Evolutionary conservation across 441 rosid species (phyloP).

Genomic region (Croton laevigatus): DNA sequence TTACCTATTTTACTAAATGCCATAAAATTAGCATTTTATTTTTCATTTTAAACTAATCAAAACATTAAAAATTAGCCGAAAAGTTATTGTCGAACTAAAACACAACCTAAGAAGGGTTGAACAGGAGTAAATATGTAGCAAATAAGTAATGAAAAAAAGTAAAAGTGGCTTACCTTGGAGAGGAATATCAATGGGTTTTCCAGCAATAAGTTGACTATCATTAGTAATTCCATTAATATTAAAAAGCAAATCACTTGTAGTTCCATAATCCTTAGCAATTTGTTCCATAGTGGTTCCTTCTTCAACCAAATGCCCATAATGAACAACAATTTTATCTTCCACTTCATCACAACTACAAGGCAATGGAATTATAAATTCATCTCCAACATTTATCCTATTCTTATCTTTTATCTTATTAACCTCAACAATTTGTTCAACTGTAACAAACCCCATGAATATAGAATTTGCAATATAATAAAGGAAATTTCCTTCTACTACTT

Average conservation of each 20-base stretch:
- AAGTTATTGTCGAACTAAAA: too few species aligned
- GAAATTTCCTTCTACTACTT: constrained; percentile 14
- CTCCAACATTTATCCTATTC: constrained; percentile 25
- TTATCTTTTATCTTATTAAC: constrained; percentile 30
- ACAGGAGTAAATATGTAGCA: too few species aligned
- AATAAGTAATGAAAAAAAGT: neutral
- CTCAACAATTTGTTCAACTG: constrained; percentile 25
- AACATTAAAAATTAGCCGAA: too few species aligned
- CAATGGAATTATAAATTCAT: constrained; percentile 48
- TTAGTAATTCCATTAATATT: constrained; percentile 43
- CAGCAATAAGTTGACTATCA: constrained; percentile 38
- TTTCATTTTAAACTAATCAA: too few species aligned
- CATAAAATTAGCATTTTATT: too few species aligned
- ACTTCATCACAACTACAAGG: constrained; percentile 72
- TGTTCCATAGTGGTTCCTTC: constrained; percentile 34
- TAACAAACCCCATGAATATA: constrained; percentile 35
- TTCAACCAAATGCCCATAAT: constrained; percentile 55
- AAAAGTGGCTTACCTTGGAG: constrained; percentile 43
- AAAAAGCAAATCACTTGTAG: constrained; percentile 32
- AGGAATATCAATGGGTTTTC: constrained; percentile 54
- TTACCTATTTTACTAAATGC: too few species aligned
- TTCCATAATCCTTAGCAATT: constrained; percentile 47
- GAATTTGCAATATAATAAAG: constrained; percentile 37
- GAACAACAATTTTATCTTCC: constrained; percentile 43
- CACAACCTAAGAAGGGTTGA: too few species aligned